These are phyloP conservation scores for Leavenworthia alabamica DNA, from an alignment of 345 rosid species.

Conservation along the genomic window DNA sequence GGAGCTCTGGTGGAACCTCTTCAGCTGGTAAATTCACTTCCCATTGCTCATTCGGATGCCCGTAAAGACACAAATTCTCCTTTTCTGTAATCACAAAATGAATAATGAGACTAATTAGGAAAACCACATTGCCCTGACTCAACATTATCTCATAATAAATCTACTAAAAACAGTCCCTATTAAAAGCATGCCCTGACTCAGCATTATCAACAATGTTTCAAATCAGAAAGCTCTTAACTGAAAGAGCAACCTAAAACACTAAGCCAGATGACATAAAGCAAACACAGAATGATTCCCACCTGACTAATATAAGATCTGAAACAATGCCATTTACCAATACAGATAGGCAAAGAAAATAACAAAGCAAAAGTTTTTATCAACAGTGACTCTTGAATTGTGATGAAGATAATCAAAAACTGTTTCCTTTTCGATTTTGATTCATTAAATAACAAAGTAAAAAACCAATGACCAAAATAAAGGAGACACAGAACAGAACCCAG, in stretches of 20 bases:
- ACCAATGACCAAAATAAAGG: too few species aligned
- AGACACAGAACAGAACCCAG: not conserved
- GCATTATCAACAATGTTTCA: too few species aligned
- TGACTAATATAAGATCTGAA: too few species aligned
- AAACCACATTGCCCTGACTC: too few species aligned
- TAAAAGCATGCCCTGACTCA: not conserved
- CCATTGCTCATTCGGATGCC: constrained; percentile 80
- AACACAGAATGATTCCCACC: too few species aligned
- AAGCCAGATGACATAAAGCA: constrained; percentile 3
- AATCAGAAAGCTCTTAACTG: too few species aligned
- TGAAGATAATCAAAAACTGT: too few species aligned
- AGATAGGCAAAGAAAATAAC: too few species aligned
- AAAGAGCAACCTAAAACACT: constrained; percentile 8
- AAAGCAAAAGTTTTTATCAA: not conserved
- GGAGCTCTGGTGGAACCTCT: constrained; percentile 94
- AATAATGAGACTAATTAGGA: not conserved
- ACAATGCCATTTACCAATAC: too few species aligned
- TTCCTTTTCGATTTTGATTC: too few species aligned
- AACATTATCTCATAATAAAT: too few species aligned
- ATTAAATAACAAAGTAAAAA: too few species aligned
- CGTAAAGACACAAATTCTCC: constrained; percentile 82
- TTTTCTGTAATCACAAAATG: constrained; percentile 47
- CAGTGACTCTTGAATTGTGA: not conserved
- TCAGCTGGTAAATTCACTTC: constrained; percentile 91
- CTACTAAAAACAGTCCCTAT: not conserved